Base-by-base conservation (phyloP, 306 rosid species). In the Crataegus laevigata region DNA sequence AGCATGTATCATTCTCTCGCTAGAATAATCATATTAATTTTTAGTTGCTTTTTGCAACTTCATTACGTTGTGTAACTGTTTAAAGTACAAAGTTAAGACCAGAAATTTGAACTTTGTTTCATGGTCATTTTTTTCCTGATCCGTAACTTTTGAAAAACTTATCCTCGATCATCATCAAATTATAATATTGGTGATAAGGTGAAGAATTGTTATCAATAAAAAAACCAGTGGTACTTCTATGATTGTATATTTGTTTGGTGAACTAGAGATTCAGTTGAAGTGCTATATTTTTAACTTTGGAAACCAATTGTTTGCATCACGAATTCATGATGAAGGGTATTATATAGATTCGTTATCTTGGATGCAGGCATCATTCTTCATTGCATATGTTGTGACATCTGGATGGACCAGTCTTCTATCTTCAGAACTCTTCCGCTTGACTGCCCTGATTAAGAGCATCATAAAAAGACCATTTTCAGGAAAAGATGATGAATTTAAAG, bases 321-420 rank as follows among this genome's bases (percentile, higher is more conserved):
- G 19, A 60, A 72, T 34, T 11, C 7, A 43, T 59, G 43, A 60
- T 72, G 14, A 58, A 58, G 8, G 30, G 29, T 63, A 17, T 32
- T 26, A 58, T 40, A 28, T 77, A 25, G 29, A 32, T 64, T 75
- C 17, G 64, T 65, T 77, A 15, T 77, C 43, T 26, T 75, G 75
- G 84, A 22, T 83, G 90, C 81, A 91, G 97, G 97, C 94, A 19
- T 85, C 96, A 21, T 92, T 92, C 84, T 92, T 92, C 89, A 90
- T 92, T 72, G 82, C 96, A 64, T 92, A 88, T 82, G 80, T 80
- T 52, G 86, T 85, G 79, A 85, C 86, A 22, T 82, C 89, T 19
- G 86, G 86, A 68, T 92, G 98, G 94, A 88, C 98, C 30, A 32
- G 83, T 32, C 24, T 32, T 36, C 68, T 88, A 40, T 81, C 96